Evolutionary conservation across 2,329 filamentous ascomycete species (phyloP).

Genomic region (Beauveria scarabaeidicola): DNA sequence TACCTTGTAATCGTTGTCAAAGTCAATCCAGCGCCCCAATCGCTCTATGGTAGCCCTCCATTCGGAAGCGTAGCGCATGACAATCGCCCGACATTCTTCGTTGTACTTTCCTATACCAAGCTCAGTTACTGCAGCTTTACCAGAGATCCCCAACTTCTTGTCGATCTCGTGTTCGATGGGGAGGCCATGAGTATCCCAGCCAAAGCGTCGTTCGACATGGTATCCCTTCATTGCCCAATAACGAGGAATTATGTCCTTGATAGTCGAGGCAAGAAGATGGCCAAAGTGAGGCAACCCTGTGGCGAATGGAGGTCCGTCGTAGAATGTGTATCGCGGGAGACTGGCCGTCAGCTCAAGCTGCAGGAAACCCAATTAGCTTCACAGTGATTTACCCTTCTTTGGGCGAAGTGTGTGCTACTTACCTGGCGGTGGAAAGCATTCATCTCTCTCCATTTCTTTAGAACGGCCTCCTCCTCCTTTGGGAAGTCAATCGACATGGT

Average conservation of each 20-base stretch:
- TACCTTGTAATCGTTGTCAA: slow-evolving; percentile 94
- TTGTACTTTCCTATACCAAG: slow-evolving; percentile 87
- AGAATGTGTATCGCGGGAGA: slow-evolving; percentile 84
- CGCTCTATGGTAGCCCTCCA: slow-evolving; percentile 85
- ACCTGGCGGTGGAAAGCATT: slow-evolving; percentile 84
- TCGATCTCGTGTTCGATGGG: slow-evolving; percentile 97
- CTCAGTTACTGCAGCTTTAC: slow-evolving; percentile 77
- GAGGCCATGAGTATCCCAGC: slow-evolving; percentile 90
- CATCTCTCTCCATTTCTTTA: slow-evolving; percentile 84
- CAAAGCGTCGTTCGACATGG: slow-evolving; percentile 85
- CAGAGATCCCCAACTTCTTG: slow-evolving; percentile 86
- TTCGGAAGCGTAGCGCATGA: slow-evolving; percentile 81
- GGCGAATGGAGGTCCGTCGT: slow-evolving; percentile 76
- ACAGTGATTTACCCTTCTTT: not conserved
- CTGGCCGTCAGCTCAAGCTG: slow-evolving; percentile 72
- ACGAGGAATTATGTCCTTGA: slow-evolving; percentile 92
- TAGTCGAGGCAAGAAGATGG: slow-evolving; percentile 82
- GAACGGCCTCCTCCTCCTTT: slow-evolving; percentile 77
- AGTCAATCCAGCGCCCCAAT: slow-evolving; percentile 92
- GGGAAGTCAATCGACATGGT: slow-evolving; percentile 86
- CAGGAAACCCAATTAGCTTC: slow-evolving; percentile 1
- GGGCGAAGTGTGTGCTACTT: slow-evolving; percentile 10
- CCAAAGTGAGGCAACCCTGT: slow-evolving; percentile 60
- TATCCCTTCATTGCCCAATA: slow-evolving; percentile 98
- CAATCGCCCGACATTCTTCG: slow-evolving; percentile 80